Percentiles rank a stretch among this genome's conserved stretches.
phyloP scores from a whole-genome alignment of 2,329 filamentous ascomycete genomes.

The Cylindrodendrum hubeiense region DNA sequence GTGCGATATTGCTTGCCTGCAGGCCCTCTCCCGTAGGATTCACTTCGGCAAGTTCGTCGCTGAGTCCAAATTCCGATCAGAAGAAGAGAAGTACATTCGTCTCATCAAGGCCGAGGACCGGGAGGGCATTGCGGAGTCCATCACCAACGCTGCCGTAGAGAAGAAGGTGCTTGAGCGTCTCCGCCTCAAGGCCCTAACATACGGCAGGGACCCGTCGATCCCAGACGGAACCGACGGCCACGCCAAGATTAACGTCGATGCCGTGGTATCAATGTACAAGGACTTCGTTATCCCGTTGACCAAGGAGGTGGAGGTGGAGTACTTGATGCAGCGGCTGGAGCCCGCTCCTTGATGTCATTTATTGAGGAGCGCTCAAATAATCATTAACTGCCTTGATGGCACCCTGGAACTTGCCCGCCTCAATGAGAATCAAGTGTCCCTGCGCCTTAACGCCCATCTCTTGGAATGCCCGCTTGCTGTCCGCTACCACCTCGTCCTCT shows the following conservation, averaged over 20 bases:
- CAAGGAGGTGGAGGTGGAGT: conserved; percentile 98
- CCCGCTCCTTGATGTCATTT: conserved; percentile 46
- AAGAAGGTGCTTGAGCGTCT: conserved; percentile 90
- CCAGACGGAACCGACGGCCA: conserved; percentile 65
- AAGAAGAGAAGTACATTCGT: conserved; percentile 82
- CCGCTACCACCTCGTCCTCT: conserved; percentile 83
- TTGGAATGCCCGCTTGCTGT: conserved; percentile 95
- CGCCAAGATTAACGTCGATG: conserved; percentile 91
- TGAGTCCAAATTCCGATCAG: conserved; percentile 91
- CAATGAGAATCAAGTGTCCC: conserved; percentile 89
- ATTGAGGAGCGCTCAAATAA: conserved; percentile 73
- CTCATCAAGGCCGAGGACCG: conserved; percentile 87
- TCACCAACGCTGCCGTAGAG: conserved; percentile 91
- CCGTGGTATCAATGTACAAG: conserved; percentile 90
- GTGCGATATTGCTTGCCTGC: conserved; percentile 89
- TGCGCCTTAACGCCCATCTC: conserved; percentile 89
- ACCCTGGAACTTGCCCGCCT: conserved; percentile 79
- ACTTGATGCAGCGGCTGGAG: conserved; percentile 91
- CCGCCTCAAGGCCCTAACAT: conserved; percentile 89
- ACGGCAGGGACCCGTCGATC: conserved; percentile 88
- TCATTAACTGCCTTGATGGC: conserved; percentile 82
- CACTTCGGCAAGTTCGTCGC: conserved; percentile 99
- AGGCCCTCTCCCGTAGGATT: conserved; percentile 89
- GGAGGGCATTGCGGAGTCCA: conserved; percentile 86
- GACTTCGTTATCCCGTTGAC: conserved; percentile 96